A percentile compares a stretch with the other conserved stretches of the same genome.
phyloP scores from a whole-genome alignment of 768 basidiomycete species.

The Boletus sensibilis region DNA sequence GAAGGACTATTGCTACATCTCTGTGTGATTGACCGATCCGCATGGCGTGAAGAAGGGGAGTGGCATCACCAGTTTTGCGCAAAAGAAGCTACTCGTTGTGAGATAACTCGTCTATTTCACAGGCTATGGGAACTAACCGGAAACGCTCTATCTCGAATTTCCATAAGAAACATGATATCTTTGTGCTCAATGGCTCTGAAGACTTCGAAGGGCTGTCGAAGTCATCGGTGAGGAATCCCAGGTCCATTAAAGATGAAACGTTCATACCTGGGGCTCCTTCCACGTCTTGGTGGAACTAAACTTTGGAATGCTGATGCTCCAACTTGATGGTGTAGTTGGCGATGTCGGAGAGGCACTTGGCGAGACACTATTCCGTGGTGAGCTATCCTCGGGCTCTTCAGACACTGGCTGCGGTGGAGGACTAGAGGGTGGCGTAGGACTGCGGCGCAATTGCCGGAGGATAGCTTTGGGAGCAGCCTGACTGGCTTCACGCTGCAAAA shows the following conservation, averaged over 20 bases:
- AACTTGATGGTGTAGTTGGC: conserved; percentile 13
- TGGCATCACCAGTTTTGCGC: conserved; percentile 81
- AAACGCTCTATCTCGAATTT: conserved; percentile 77
- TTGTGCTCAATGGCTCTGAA: conserved; percentile 83
- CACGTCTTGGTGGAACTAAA: conserved; percentile 30
- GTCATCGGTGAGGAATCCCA: neutral
- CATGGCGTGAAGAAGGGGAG: conserved; percentile 91
- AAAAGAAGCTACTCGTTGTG: conserved; percentile 57
- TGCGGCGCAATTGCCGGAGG: conserved; percentile 50
- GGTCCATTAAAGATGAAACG: neutral
- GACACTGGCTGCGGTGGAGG: conserved; percentile 17
- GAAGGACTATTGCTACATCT: conserved; percentile 82
- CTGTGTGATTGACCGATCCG: conserved; percentile 69
- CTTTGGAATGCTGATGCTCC: conserved; percentile 16
- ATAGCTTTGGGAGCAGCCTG: conserved; percentile 56
- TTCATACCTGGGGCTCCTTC: conserved; percentile 54
- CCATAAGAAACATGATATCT: conserved; percentile 81
- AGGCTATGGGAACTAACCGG: conserved; percentile 49
- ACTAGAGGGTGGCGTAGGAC: conserved; percentile 38
- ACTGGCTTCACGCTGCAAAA: conserved; percentile 71
- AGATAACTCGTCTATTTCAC: neutral
- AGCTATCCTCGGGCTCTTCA: conserved; percentile 19
- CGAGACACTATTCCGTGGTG: conserved; percentile 16
- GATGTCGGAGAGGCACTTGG: conserved; percentile 24
- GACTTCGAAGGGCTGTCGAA: conserved; percentile 56